Base-by-base conservation (phyloP, 345 rosid genomes). In the Lagerstroemia speciosa region DNA sequence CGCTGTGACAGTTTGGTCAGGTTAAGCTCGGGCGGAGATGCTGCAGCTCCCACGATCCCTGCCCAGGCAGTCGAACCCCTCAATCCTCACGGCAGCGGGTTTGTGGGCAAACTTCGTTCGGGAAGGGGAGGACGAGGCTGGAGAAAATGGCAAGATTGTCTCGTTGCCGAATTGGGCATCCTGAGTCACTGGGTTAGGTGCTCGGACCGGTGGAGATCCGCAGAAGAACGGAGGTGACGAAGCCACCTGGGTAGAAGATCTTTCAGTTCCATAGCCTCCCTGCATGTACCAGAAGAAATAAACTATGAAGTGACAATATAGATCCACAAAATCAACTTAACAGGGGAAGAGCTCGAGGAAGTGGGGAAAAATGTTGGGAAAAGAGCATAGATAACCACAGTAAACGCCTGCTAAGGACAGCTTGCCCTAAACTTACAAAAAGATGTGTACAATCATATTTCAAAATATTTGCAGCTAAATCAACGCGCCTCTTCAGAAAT, bases 191-290 rank as follows among this genome's bases (percentile, higher is more conserved):
- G 78, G 78, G 70, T 75, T 75, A 3, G 69, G 67, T 36, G 67
- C 78, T 52, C 78, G 67, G 46, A 72, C 32, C 0, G 78, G 74
- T 11, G 78, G 78, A 34, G 78, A 75, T 37, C 78, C 78, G 5
- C 70, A 69, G 65, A 75, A 75, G 67, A 27, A 70, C 24, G 74
- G 78, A 5, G 78, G 78, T n/a, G 78, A 50, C 32, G 74, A 75
- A 27, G 78, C 78, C 58, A 58, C 78, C 36, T 45, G 70, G 17
- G 66, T 60, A 12, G 62, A 31, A 38, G 50, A 70, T 70, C 72
- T 70, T 19, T 69, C 74, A 31, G 40, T 71, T 2, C 73, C 78
- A 48, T 66, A 70, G 24, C 64, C 78, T 52, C 71, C 71, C 78
- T 75, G 74, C 31, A 70, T 15, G 33, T 50, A 66, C 31, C 29